These are phyloP conservation scores for Talaromyces rugulosus DNA, from an alignment of 2,329 filamentous ascomycete species.

Conservation along the genomic window DNA sequence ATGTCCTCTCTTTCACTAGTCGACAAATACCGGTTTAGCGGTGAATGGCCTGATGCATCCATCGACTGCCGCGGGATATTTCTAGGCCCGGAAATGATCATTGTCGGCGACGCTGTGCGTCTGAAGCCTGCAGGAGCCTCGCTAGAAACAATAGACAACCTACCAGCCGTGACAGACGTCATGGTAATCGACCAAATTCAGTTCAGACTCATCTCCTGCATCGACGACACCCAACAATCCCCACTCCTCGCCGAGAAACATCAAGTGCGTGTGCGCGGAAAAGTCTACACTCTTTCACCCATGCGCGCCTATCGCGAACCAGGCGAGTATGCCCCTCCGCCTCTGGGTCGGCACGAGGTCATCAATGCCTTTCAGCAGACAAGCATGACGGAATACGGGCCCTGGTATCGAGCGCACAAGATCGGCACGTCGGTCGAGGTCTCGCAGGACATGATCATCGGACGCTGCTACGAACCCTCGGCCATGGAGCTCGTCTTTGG, in stretches of 20 bases:
- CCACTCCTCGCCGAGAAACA: conserved; percentile 44
- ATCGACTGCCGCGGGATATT: conserved; percentile 54
- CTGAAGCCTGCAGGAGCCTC: conserved; percentile 35
- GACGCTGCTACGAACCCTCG: conserved; percentile 51
- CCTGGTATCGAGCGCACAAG: conserved; percentile 50
- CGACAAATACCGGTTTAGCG: conserved; percentile 50
- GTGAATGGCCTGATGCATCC: conserved; percentile 51
- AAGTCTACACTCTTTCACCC: conserved; percentile 41
- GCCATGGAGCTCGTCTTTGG: conserved; percentile 46
- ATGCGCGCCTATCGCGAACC: conserved; percentile 20
- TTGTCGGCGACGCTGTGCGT: conserved; percentile 52
- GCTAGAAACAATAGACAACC: conserved; percentile 13
- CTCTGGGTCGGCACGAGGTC: conserved; percentile 30
- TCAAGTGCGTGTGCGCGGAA: conserved; percentile 47
- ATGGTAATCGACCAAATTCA: conserved; percentile 52
- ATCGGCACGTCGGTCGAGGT: conserved; percentile 40
- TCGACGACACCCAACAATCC: conserved; percentile 42
- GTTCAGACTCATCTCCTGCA: conserved; percentile 47
- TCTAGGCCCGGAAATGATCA: conserved; percentile 54
- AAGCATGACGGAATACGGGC: conserved; percentile 43
- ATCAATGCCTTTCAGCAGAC: conserved; percentile 33
- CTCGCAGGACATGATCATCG: conserved; percentile 50
- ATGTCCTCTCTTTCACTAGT: conserved; percentile 52
- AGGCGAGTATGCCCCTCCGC: conserved; percentile 17
- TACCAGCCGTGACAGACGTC: conserved; percentile 44